Evolutionary conservation across 2,329 filamentous ascomycete genomes (phyloP).

Genomic region (Cytospora piceae): DNA sequence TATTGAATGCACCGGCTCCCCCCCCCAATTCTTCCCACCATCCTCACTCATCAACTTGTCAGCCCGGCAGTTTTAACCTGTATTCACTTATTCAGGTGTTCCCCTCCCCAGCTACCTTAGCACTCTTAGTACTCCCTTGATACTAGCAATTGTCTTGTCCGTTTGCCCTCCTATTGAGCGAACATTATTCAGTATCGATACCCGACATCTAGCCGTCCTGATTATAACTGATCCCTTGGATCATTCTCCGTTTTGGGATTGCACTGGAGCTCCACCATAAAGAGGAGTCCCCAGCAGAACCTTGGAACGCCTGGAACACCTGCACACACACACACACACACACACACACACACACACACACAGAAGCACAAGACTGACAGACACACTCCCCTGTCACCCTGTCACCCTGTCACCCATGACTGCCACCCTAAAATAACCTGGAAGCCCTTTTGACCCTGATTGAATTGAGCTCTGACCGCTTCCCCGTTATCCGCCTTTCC

Average conservation of each 20-base stretch:
- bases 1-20: background rate
- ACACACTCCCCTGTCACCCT: too few relatives aligned
- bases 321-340: too few relatives aligned
- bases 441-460: background rate
- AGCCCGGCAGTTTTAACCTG: background rate
- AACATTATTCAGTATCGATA: too few relatives aligned
- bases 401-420: background rate
- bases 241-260: background rate
- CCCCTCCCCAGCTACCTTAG: too few relatives aligned
- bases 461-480: conserved; percentile 24
- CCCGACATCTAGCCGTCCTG: too few relatives aligned
- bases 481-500: conserved; percentile 34
- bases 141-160: background rate
- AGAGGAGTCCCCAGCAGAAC: background rate
- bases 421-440: background rate
- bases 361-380: too few relatives aligned
- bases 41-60: background rate
- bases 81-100: background rate
- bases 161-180: background rate
- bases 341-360: too few relatives aligned
- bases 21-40: background rate
- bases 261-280: background rate
- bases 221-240: background rate
- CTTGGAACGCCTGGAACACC: too few relatives aligned
- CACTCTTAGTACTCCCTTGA: background rate